Evolutionary conservation across 2,329 filamentous ascomycete genomes (phyloP).

Genomic region (Talaromyces verruculosus): DNA sequence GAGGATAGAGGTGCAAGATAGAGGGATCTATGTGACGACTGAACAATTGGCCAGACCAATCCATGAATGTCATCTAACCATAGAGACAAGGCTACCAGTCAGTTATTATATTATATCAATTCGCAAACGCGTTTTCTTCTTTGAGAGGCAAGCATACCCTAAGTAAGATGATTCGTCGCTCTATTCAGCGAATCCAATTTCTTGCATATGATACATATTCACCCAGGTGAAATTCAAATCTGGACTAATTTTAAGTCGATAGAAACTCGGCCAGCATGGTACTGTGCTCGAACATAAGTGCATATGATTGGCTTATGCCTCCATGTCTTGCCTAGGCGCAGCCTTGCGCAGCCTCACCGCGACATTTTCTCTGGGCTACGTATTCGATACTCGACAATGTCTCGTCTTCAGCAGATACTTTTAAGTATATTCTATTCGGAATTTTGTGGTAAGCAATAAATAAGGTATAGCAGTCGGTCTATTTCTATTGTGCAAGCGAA

Average conservation of each 20-base stretch:
- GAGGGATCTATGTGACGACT: background rate
- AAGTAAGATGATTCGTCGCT: background rate
- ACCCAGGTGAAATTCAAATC: background rate
- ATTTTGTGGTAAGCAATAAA: background rate
- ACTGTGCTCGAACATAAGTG: background rate
- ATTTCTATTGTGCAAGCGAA: background rate
- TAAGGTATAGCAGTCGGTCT: background rate
- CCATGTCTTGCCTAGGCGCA: background rate
- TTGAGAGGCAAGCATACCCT: background rate
- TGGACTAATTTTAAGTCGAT: background rate
- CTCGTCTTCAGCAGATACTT: background rate
- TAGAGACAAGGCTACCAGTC: background rate
- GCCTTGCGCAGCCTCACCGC: slow-evolving; percentile 4
- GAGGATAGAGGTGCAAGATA: background rate
- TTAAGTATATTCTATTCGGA: background rate
- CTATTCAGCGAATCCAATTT: background rate
- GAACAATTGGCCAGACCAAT: background rate
- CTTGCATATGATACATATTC: background rate
- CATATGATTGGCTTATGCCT: background rate
- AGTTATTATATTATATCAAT: background rate
- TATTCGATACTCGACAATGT: background rate
- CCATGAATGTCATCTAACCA: background rate
- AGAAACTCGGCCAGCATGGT: background rate
- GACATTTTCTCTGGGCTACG: background rate
- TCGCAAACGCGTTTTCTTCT: too few relatives aligned